Conservation (phyloP, 1,139 yeast species). For the Protomyces arabidopsidicola region DNA sequence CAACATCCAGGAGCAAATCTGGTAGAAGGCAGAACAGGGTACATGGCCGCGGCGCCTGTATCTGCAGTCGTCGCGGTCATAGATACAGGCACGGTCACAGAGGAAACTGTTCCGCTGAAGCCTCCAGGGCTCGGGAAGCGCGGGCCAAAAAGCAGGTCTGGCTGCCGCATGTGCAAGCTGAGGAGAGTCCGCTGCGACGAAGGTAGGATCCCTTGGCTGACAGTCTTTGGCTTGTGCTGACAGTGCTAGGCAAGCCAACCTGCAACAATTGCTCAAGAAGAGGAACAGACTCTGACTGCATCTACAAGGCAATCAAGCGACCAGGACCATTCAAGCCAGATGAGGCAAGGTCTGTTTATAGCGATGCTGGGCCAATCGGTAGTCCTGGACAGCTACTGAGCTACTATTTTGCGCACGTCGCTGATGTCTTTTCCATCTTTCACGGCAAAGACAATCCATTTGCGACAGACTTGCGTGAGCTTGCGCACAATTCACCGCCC, state of each 20-base stretch:
- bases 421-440: neutral
- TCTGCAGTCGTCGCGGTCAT: too few species aligned
- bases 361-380: too few species aligned
- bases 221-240: neutral
- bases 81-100: too few species aligned
- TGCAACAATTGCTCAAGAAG: neutral
- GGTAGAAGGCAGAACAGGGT: too few species aligned
- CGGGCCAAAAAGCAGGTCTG: neutral
- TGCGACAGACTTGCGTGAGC: neutral
- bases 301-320: too few species aligned
- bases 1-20: too few species aligned
- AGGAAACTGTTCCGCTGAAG: neutral
- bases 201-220: neutral
- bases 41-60: too few species aligned
- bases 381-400: neutral
- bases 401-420: slow-evolving; percentile 2
- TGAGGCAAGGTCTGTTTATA: too few species aligned
- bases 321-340: too few species aligned
- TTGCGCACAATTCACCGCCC: neutral
- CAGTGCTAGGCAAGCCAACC: neutral
- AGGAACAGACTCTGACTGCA: neutral
- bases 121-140: neutral
- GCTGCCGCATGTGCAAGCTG: neutral
- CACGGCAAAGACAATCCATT: neutral
- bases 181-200: neutral